Evolutionary conservation across 352 stramenopile species (phyloP), one percentile per base, ranked within the genome.

Genomic region (Phytopythium sindhum): DNA sequence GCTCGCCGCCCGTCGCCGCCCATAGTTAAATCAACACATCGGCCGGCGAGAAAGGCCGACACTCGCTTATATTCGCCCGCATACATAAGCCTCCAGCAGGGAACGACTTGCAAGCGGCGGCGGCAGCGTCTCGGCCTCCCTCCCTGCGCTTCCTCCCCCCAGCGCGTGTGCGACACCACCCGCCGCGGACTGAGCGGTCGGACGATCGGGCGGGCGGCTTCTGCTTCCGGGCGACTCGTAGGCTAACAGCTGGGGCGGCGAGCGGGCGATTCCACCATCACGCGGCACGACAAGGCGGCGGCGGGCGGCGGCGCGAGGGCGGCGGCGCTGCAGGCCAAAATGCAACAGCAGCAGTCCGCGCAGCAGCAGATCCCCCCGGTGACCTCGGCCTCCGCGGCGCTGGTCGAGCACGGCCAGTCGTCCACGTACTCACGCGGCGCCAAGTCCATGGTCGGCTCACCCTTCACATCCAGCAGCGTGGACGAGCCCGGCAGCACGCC

Each of bases 381-480:
- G n/a, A 51, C 24, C 44, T 14, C 21, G 44, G 44, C 35, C 55
- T 58, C 61, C 47, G 42, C 28, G 37, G 57, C 42, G 37, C 29
- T 37, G 45, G 66, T 72, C 48, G 60, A 59, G 68, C 61, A 67
- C 61, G 80, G 72, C 55, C 80, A 84, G 51, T 88, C 81, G 35
- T 80, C 77, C 48, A 79, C 79, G 56, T 55, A 62, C 62, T 78
- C 69, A 66, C 66, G 62, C 35, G 37, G 55, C 37, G 56, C 12
- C 69, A 88, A 87, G 71, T 91, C 82, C 35, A 61, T 53, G 28
- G 31, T 68, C 39, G 56, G 67, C 23, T 80, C 72, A 29, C 72
- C 74, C n/a, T 70, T 78, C 59, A 73, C 74, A 15, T 75, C 72
- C 33, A 74, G 59, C 48, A 67, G 63, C 70, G 55, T 70, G 41